These are phyloP conservation scores for Ganoderma boninense DNA, from an alignment of 1,284 basidiomycete species.

Conservation along the genomic window DNA sequence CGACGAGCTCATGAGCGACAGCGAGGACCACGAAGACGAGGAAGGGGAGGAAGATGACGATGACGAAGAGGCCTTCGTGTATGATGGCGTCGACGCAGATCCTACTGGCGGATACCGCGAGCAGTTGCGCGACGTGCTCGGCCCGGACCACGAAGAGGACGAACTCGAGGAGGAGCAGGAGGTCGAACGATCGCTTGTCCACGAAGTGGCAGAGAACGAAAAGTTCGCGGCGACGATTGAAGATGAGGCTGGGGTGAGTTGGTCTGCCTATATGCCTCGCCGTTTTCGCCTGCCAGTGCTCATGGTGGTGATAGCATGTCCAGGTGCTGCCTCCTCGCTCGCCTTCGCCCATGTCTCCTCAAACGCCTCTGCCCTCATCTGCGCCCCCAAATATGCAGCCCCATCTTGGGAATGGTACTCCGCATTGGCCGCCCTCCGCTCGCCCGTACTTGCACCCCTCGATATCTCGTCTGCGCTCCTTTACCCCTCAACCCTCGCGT, in stretches of 20 bases:
- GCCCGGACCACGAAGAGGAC: conserved; percentile 66
- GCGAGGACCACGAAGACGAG: conserved; percentile 30
- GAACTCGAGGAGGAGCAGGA: conserved; percentile 51
- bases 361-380: conserved; percentile 36
- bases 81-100: conserved; percentile 72
- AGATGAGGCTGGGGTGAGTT: conserved; percentile 52
- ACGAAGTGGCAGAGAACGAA: conserved; percentile 46
- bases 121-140: conserved; percentile 77
- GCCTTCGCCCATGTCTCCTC: conserved; percentile 51
- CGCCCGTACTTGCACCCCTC: conserved; percentile 77
- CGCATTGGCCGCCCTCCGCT: conserved; percentile 44
- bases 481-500: conserved; percentile 61
- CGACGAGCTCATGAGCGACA: conserved; percentile 71
- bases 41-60: conserved; percentile 35
- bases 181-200: conserved; percentile 54
- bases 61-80: conserved; percentile 73
- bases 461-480: conserved; percentile 85
- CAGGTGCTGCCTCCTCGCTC: conserved; percentile 53
- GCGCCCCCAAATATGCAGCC: conserved; percentile 48
- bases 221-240: conserved; percentile 43
- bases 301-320: conserved; percentile 40
- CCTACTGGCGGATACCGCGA: conserved; percentile 60
- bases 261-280: conserved; percentile 24
- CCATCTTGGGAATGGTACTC: conserved; percentile 38
- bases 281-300: conserved; percentile 17